Percentiles rank a stretch among this genome's conserved stretches.
phyloP scores from a whole-genome alignment of 192 early-diverging fungal species.

The Ambispora gerdemannii region DNA sequence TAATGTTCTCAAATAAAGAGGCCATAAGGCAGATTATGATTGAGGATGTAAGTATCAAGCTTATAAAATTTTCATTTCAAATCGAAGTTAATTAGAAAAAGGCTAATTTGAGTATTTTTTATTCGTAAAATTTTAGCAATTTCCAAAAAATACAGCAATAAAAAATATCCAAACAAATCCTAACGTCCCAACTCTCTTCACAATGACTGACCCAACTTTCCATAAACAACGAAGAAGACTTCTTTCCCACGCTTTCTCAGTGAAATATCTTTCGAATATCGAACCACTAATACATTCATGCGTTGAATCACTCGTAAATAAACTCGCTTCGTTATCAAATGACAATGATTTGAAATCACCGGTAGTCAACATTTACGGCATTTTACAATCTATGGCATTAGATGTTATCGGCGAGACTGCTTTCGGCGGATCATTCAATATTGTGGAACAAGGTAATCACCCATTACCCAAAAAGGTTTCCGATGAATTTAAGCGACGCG shows the following conservation, averaged over 20 bases:
- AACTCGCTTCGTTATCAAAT: constrained; percentile 9
- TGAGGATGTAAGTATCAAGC: constrained; percentile 3
- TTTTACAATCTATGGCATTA: constrained; percentile 37
- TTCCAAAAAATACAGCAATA: constrained; percentile 6
- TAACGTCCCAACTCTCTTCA: constrained; percentile 9
- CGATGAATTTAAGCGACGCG: constrained; percentile 31
- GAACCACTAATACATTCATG: constrained; percentile 42
- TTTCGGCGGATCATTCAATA: constrained; percentile 50
- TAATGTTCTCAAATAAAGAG: constrained; percentile 44
- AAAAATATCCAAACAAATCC: constrained; percentile 1
- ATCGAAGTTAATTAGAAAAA: constrained; percentile 16
- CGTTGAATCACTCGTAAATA: constrained; percentile 26
- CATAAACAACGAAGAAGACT: constrained; percentile 34
- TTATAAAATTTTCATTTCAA: constrained; percentile 1
- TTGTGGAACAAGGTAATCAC: constrained; percentile 47
- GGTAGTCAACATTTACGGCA: constrained; percentile 38
- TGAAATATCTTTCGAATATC: constrained; percentile 47
- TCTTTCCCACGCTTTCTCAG: constrained; percentile 49
- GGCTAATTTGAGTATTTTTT: no score
- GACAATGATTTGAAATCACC: constrained; percentile 21
- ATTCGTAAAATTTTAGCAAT: background rate
- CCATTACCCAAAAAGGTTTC: constrained; percentile 37
- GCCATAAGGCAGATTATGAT: constrained; percentile 37
- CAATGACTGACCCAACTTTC: background rate
- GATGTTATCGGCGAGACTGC: constrained; percentile 54